Percentiles rank a stretch among this genome's conserved stretches.
These are phyloP conservation scores for Scleromitrula shiraiana DNA, from an alignment of 2,329 filamentous ascomycete species.

Conservation along the genomic window DNA sequence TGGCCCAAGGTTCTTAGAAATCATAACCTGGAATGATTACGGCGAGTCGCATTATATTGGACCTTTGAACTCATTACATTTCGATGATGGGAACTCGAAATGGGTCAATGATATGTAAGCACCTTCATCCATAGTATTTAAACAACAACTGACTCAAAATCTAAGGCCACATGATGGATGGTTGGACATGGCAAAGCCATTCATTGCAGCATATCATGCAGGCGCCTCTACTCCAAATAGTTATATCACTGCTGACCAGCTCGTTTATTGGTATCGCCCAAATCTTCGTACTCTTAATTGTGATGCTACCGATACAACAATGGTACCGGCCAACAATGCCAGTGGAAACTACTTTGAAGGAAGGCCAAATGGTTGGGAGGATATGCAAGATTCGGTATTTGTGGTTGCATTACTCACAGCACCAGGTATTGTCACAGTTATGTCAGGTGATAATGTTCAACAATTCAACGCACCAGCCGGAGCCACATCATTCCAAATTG, in stretches of 20 bases:
- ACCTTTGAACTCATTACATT: constrained; percentile 33
- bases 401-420: constrained; percentile 25
- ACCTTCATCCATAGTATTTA: neutral
- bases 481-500: constrained; percentile 14
- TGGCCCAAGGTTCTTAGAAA: constrained; percentile 36
- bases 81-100: constrained; percentile 31
- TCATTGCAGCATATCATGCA: constrained; percentile 19
- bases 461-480: constrained; percentile 18
- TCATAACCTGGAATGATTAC: constrained; percentile 43
- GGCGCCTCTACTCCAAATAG: constrained; percentile 10
- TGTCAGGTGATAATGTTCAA: constrained; percentile 22
- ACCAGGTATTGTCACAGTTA: constrained; percentile 24
- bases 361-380: constrained; percentile 19
- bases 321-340: constrained; percentile 16
- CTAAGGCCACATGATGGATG: constrained; percentile 41
- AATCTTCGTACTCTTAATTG: constrained; percentile 25
- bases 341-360: constrained; percentile 22
- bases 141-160: neutral
- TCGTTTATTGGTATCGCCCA: constrained; percentile 36
- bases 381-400: constrained; percentile 27
- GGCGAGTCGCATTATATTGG: constrained; percentile 46
- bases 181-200: constrained; percentile 27
- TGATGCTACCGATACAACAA: constrained; percentile 29
- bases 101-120: constrained; percentile 25
- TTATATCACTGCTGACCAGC: constrained; percentile 23